A percentile compares a stretch with the other conserved stretches of the same genome.
Conservation (phyloP, 495 filamentous ascomycete genomes). For the Bacidia gigantensis region DNA sequence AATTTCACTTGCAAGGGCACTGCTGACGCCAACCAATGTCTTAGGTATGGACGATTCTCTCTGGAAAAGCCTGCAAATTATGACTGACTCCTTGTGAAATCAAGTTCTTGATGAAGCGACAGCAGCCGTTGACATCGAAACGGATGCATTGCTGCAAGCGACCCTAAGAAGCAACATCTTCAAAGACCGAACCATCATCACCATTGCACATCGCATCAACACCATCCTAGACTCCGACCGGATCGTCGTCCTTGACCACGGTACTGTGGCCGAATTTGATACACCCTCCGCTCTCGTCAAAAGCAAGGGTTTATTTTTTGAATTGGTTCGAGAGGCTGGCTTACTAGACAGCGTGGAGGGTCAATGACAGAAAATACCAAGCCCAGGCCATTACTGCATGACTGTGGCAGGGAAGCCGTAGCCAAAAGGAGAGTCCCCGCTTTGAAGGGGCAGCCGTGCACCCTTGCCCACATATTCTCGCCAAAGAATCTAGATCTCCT, state of each 20-base stretch:
- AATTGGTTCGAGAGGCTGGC: constrained; percentile 42
- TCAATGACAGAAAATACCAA: neutral
- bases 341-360: constrained; percentile 36
- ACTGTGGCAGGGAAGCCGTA: neutral
- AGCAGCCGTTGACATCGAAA: constrained; percentile 90
- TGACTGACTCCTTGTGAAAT: too few species aligned
- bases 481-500: neutral
- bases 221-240: constrained; percentile 89
- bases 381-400: neutral
- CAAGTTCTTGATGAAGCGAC: constrained; percentile 89
- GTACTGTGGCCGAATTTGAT: constrained; percentile 46
- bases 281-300: constrained; percentile 40
- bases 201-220: constrained; percentile 94
- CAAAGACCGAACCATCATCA: constrained; percentile 87
- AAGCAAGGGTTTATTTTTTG: constrained; percentile 38
- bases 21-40: constrained; percentile 92
- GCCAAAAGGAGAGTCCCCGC: neutral
- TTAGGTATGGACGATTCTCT: constrained; percentile 30
- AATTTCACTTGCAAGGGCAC: constrained; percentile 78
- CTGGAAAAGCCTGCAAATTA: too few species aligned
- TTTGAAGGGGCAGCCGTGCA: too few species aligned
- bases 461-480: neutral
- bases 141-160: constrained; percentile 64
- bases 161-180: constrained; percentile 49
- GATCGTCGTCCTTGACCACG: constrained; percentile 73